phyloP scores from a whole-genome alignment of 805 yeast genomes.

The Hanseniaspora vineae region DNA sequence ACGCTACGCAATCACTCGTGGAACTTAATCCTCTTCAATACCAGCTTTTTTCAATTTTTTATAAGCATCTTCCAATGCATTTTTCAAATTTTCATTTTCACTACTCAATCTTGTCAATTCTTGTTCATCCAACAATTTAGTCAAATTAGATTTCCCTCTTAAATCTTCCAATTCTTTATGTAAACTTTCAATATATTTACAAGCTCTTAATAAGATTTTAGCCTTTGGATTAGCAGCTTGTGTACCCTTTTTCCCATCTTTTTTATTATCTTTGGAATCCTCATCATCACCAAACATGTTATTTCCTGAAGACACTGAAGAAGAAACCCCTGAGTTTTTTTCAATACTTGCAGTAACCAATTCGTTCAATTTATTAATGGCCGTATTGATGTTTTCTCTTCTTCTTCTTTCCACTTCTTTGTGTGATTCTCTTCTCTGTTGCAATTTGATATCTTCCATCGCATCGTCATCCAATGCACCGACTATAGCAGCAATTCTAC shows the following conservation, averaged over 20 bases:
- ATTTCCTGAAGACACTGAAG: no score
- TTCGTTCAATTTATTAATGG: conserved; percentile 69
- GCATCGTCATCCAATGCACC: conserved; percentile 1
- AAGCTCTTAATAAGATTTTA: conserved; percentile 76
- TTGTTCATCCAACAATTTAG: conserved; percentile 77
- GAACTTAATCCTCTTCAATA: not conserved
- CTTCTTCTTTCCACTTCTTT: conserved; percentile 92
- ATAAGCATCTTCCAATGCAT: conserved; percentile 82
- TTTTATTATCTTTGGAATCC: no score
- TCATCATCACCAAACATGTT: no score
- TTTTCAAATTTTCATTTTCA: conserved; percentile 76
- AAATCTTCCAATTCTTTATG: conserved; percentile 40
- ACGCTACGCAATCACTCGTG: no score
- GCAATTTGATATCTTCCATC: conserved; percentile 18
- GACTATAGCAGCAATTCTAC: not conserved
- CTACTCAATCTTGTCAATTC: conserved; percentile 75
- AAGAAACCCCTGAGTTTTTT: no score
- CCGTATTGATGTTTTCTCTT: conserved; percentile 75
- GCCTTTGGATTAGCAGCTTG: conserved; percentile 56
- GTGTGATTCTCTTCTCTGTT: conserved; percentile 74
- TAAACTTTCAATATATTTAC: conserved; percentile 78
- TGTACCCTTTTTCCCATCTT: not conserved
- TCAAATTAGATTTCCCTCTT: not conserved
- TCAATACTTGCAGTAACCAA: conserved; percentile 21
- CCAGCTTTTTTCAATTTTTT: conserved; percentile 53